A percentile compares a stretch with the other conserved stretches of the same genome.
Evolutionary conservation across 371 early-diverging fungal species (phyloP).

Genomic region (Mucor ambiguus): DNA sequence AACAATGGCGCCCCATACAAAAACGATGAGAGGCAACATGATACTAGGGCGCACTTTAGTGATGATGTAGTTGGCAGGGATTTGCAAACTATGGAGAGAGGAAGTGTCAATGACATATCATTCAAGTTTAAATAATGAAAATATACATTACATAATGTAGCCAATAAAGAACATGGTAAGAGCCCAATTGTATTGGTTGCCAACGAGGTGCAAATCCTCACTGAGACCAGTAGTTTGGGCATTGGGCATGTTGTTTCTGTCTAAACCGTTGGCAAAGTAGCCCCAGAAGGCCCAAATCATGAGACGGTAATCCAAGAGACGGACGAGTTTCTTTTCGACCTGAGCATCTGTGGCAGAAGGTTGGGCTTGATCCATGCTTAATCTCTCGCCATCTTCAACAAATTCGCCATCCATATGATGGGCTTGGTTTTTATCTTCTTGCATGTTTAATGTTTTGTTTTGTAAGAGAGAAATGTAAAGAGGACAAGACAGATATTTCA

Average conservation of each 20-base stretch:
- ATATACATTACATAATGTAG: slow-evolving; percentile 62
- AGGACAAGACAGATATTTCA: background rate
- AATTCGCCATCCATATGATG: background rate
- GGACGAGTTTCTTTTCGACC: slow-evolving; percentile 50
- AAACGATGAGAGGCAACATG: slow-evolving; percentile 62
- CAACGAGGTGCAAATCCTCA: slow-evolving; percentile 48
- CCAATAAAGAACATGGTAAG: slow-evolving; percentile 75
- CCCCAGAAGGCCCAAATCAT: slow-evolving; percentile 71
- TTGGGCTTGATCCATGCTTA: slow-evolving; percentile 7
- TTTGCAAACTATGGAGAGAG: slow-evolving; percentile 31
- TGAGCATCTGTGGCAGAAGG: slow-evolving; percentile 17
- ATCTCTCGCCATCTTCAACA: slow-evolving; percentile 11
- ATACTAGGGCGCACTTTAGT: slow-evolving; percentile 54
- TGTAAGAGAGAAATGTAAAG: slow-evolving; percentile 7
- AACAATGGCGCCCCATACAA: slow-evolving; percentile 67
- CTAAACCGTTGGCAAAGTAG: slow-evolving; percentile 75
- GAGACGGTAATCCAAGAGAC: slow-evolving; percentile 69
- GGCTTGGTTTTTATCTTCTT: slow-evolving; percentile 8
- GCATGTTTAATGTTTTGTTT: slow-evolving; percentile 5
- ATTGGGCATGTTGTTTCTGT: slow-evolving; percentile 76
- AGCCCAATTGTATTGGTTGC: slow-evolving; percentile 60
- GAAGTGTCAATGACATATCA: background rate
- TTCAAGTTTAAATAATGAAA: background rate
- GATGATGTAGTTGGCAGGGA: slow-evolving; percentile 53
- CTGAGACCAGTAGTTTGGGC: slow-evolving; percentile 57